Base-by-base conservation (phyloP, 768 basidiomycete species). In the Xanthoconium purpureum region DNA sequence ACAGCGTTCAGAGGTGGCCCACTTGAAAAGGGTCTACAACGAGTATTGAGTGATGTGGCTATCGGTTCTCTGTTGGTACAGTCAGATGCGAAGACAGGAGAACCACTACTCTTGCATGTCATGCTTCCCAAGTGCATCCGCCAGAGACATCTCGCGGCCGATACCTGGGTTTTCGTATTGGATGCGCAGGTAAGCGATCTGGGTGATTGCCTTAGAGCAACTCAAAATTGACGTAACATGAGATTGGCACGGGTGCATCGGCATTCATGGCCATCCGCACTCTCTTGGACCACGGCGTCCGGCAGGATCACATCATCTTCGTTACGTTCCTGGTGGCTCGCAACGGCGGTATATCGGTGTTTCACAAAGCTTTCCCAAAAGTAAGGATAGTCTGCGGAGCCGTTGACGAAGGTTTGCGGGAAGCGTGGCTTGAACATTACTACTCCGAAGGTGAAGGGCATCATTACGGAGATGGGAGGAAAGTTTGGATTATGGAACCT, bases 221-320 rank as follows among this genome's bases (percentile, higher is more conserved):
- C 46, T 13, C 5, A 10, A 12, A 12, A 17, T 52, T 45, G 38
- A 46, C 43, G 17, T 43, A 48, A n/a, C 50, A 55, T 40, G 49
- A 96, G 87, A 93, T 98, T 69, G 94, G 92, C 7, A 98, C 96
- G 0, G 96, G 88, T 6, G 94, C 95, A 0, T 85, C 91, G 5
- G 87, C 88, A 18, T 90, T 98, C 71, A 98, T 98, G 96, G 88
- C 94, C 0, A 91, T 99, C 58, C 88, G 96, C 30, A 83, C 96
- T 12, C 76, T 98, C 11, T 80, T 98, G 17, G 96, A 99, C 68
- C 96, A 99, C 62, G 94, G 96, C 13, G 86, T 96, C 17, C 81
- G 71, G 53, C 83, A 94, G 70, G 84, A 88, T 57, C 85, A 83
- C 63, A 95, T 97, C 61, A 84, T 97, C 54, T 95, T 95, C 66